These are phyloP conservation scores for Candida glucosophila DNA, from an alignment of 1,139 yeast genomes.

Conservation along the genomic window DNA sequence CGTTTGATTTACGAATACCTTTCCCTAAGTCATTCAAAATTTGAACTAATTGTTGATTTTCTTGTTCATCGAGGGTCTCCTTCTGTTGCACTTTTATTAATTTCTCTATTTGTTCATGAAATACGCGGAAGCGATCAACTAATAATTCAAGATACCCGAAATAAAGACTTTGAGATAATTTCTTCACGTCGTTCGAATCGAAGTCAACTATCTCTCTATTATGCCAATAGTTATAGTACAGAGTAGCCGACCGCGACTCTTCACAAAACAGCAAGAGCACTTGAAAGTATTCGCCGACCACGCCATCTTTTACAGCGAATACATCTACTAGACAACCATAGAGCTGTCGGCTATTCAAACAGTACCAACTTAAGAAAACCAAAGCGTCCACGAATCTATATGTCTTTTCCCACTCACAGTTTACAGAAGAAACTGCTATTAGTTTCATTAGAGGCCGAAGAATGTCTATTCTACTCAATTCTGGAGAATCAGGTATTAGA, in stretches of 20 bases:
- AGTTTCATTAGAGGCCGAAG: slow-evolving; percentile 4
- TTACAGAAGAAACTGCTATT: slow-evolving; percentile 1
- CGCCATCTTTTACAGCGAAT: too few species aligned
- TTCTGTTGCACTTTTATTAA: too few species aligned
- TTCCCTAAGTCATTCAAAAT: too few species aligned
- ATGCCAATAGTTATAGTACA: slow-evolving; percentile 2
- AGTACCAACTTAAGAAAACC: slow-evolving; percentile 5
- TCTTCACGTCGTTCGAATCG: neutral
- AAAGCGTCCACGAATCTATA: slow-evolving; percentile 3
- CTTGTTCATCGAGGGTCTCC: too few species aligned
- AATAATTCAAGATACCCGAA: slow-evolving; percentile 2
- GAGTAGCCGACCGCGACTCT: neutral
- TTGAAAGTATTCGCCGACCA: too few species aligned
- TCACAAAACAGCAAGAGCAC: too few species aligned
- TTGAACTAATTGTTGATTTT: too few species aligned
- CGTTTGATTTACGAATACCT: too few species aligned
- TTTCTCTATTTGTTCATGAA: too few species aligned
- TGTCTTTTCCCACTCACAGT: slow-evolving; percentile 2
- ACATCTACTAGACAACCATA: slow-evolving; percentile 1
- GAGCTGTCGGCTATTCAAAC: slow-evolving; percentile 4
- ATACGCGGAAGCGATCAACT: neutral
- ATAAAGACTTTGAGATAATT: neutral
- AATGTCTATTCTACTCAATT: slow-evolving; percentile 2
- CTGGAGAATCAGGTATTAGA: neutral
- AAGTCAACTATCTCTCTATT: slow-evolving; percentile 1